A percentile compares a stretch with the other conserved stretches of the same genome.
These are phyloP conservation scores for Chrysosphaeria jannelii DNA, from an alignment of 2,329 filamentous ascomycete genomes.

Conservation along the genomic window DNA sequence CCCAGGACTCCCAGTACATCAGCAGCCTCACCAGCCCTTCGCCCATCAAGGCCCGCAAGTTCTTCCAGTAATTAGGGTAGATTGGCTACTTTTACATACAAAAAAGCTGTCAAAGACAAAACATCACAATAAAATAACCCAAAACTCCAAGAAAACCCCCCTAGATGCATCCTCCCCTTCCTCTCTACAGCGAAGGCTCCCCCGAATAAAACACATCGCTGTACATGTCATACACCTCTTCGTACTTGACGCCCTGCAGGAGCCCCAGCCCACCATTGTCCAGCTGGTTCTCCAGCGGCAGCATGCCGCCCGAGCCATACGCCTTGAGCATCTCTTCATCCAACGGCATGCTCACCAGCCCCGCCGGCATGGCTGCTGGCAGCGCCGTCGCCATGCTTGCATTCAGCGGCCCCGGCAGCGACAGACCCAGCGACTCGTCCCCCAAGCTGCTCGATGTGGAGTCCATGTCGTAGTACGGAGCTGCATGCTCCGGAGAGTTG, in stretches of 20 bases:
- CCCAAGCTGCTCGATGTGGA: constrained; percentile 8
- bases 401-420: constrained; percentile 25
- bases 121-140: constrained; percentile 1
- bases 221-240: constrained; percentile 23
- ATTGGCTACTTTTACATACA: no score
- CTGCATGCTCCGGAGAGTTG: constrained; percentile 6
- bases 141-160: neutral
- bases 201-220: constrained; percentile 21
- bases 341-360: constrained; percentile 6
- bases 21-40: neutral
- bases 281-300: constrained; percentile 14
- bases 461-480: constrained; percentile 22
- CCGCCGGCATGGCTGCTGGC: no score
- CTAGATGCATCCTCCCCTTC: neutral
- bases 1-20: neutral
- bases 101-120: no score
- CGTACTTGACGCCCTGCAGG: constrained; percentile 21
- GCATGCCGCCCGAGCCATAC: constrained; percentile 14
- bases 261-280: constrained; percentile 15
- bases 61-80: no score
- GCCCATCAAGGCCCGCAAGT: neutral
- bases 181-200: neutral
- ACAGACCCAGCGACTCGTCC: constrained; percentile 27
- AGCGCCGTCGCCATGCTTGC: no score
- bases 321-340: constrained; percentile 15